Base-by-base conservation (phyloP, 306 rosid genomes). In the Quercus aquifolioides region DNA sequence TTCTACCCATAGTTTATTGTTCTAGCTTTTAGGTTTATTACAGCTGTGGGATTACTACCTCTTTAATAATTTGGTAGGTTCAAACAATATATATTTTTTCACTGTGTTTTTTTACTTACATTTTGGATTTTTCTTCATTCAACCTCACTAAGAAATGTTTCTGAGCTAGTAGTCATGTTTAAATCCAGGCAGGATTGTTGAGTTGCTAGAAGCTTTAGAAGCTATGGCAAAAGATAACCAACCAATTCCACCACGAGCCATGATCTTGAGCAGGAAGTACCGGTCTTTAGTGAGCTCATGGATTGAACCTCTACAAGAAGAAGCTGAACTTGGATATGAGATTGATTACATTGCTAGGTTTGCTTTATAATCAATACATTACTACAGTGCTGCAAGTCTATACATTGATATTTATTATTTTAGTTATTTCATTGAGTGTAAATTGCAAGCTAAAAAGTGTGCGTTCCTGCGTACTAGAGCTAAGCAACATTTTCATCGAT, bases 301-400 rank as follows among this genome's bases (percentile, higher is more conserved):
- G 99, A 90, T 94, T 90, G 99, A 94, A 86, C 99, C 99, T 78
- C 87, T 94, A 81, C 97, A 92, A 82, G 97, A 92, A 69, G 99
- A 94, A 90, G 98, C 98, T 69, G 99, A 92, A 80, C 96, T 91
- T 84, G 99, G 99, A 83, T 88, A 90, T 38, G 99, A 95, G 89
- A 89, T 95, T 81, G 99, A 95, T 91, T 92, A 90, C 84, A 80
- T 95, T 83, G 94, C 99, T 74, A 92, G 99, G 99, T 95, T 56
- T 54, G 80, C 74, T 28, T 56, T 30, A 72, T 64, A 31, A 71
- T 67, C 52, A 19, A 31, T 64, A 10, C 5, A 58, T 21, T 76
- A 75, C 74, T 77, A 78, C 71, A 75, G 56, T 85, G 56, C 76
- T 38, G 78, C 73, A 52, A 30, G 6, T 25, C 70, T 52, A 30